Evolutionary conservation across 192 early-diverging fungal genomes (phyloP).

Genomic region (Backusella morwellensis): DNA sequence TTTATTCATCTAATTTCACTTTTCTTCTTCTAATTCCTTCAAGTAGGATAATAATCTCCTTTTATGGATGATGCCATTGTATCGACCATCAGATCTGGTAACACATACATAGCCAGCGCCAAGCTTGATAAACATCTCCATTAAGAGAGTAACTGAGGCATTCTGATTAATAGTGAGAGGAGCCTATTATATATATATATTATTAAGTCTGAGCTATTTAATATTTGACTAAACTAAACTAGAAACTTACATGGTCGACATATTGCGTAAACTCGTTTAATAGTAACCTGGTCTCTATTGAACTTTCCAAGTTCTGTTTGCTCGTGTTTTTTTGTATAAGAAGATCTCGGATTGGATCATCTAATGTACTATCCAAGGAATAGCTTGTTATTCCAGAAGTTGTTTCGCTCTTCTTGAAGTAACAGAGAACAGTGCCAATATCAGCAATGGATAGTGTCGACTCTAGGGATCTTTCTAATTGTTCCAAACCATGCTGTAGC

Average conservation of each 20-base stretch:
- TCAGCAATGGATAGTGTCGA: background rate
- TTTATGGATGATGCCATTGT: conserved; percentile 83
- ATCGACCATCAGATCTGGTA: conserved; percentile 60
- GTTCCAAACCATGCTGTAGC: conserved; percentile 67
- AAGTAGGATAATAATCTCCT: conserved; percentile 75
- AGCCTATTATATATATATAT: conserved; percentile 45
- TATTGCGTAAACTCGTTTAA: conserved; percentile 32
- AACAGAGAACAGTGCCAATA: background rate
- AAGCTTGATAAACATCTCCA: conserved; percentile 81
- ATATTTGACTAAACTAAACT: background rate
- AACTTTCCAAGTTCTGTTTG: background rate
- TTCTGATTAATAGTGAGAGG: conserved; percentile 72
- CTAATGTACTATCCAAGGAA: background rate
- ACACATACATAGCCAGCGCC: conserved; percentile 83
- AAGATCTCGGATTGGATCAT: background rate
- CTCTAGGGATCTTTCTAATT: background rate
- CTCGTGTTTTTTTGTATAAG: background rate
- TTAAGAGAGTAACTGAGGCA: conserved; percentile 77
- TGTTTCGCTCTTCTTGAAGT: background rate
- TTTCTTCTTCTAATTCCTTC: conserved; percentile 62
- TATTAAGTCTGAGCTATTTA: background rate
- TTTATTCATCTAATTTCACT: background rate
- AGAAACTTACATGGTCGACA: conserved; percentile 31
- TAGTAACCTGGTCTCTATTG: background rate
- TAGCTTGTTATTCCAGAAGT: background rate